phyloP scores from a whole-genome alignment of 805 yeast species.

The Saturnispora silvae region DNA sequence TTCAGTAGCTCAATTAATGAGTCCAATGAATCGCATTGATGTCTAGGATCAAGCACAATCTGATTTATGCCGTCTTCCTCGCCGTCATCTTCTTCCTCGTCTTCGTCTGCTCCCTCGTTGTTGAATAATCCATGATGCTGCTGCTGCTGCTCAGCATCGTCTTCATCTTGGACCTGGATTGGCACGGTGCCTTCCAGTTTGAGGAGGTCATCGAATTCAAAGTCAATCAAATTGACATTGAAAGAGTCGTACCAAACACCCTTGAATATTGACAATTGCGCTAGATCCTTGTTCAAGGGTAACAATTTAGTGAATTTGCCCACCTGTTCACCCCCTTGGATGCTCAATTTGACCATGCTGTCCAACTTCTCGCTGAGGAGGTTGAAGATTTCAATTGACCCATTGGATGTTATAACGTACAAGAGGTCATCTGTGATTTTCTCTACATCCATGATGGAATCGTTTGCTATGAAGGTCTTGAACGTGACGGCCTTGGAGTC shows the following conservation, averaged over 20 bases:
- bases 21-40: conserved; percentile 18
- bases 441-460: conserved; percentile 7
- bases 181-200: conserved; percentile 15
- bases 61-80: conserved; percentile 5
- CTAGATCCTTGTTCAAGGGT: conserved; percentile 1
- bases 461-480: conserved; percentile 23
- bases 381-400: conserved; percentile 20
- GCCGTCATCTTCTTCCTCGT: conserved; percentile 14
- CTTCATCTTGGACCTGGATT: conserved; percentile 16
- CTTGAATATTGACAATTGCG: conserved; percentile 10
- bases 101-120: background rate
- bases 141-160: conserved; percentile 11
- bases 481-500: conserved; percentile 20
- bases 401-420: conserved; percentile 5
- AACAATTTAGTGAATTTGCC: conserved; percentile 10
- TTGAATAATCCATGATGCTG: no score
- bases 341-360: conserved; percentile 5
- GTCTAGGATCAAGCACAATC: conserved; percentile 10
- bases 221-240: conserved; percentile 19
- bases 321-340: conserved; percentile 12
- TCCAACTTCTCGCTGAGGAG: conserved; percentile 6
- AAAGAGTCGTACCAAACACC: conserved; percentile 23
- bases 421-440: conserved; percentile 6
- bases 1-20: conserved; percentile 17
- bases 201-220: conserved; percentile 26